phyloP scores from a whole-genome alignment of 2,329 filamentous ascomycete genomes.

The Trichoderma sp. region DNA sequence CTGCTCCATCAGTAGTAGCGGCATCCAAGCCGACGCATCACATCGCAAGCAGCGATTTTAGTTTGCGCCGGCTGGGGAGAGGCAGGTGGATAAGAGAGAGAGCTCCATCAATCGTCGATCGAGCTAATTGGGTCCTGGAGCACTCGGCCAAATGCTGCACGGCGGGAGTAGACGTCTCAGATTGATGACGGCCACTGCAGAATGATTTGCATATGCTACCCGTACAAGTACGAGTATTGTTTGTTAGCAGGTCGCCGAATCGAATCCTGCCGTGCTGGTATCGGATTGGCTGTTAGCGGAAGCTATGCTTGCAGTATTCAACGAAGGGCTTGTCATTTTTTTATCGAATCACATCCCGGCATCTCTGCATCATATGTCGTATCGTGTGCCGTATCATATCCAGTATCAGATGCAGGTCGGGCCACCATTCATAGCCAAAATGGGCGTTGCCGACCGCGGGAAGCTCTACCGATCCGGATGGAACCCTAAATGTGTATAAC shows the following conservation, averaged over 20 bases:
- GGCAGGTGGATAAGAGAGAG: background rate
- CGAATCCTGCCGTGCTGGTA: background rate
- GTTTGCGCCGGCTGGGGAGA: background rate
- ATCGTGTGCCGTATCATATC: background rate
- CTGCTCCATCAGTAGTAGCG: slow-evolving; percentile 6
- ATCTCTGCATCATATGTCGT: background rate
- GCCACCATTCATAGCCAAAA: background rate
- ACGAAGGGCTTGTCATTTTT: background rate
- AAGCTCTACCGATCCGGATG: background rate
- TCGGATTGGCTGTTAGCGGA: background rate
- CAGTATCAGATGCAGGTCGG: background rate
- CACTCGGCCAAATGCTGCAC: background rate
- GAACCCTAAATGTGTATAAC: background rate
- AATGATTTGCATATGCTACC: background rate
- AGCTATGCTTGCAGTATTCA: background rate
- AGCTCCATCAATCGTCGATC: slow-evolving; percentile 14
- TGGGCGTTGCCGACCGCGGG: background rate
- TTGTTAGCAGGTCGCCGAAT: background rate
- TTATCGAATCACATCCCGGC: background rate
- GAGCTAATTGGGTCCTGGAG: background rate
- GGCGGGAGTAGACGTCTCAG: background rate
- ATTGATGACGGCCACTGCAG: background rate
- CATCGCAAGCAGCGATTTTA: background rate
- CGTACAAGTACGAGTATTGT: background rate
- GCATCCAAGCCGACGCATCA: background rate